phyloP scores from a whole-genome alignment of 148 eudicot genomes.

The Camellia granthamiana region DNA sequence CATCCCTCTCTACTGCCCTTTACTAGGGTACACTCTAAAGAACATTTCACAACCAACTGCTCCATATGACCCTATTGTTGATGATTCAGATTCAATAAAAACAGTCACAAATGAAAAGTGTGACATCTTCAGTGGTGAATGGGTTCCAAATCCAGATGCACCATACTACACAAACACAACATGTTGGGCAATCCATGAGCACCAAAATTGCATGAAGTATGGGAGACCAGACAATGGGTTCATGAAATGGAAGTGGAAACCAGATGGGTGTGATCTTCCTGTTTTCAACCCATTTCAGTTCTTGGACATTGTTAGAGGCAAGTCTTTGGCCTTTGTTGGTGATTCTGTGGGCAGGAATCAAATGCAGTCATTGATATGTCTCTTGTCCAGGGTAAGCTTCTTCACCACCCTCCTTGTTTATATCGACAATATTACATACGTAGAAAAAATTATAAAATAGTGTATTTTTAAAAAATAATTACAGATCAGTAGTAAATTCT shows the following conservation, averaged over 20 bases:
- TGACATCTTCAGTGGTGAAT: conserved; percentile 45
- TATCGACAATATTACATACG: too few species aligned
- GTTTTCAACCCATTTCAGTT: conserved; percentile 42
- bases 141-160: conserved; percentile 41
- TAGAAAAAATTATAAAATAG: too few species aligned
- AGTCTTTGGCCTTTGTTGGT: conserved; percentile 53
- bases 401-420: background rate
- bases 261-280: conserved; percentile 45
- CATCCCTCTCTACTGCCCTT: conserved; percentile 38
- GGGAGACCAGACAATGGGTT: conserved; percentile 43
- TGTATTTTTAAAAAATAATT: background rate
- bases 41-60: conserved; percentile 10
- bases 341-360: conserved; percentile 64
- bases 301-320: conserved; percentile 47
- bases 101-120: conserved; percentile 25
- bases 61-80: background rate
- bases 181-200: conserved; percentile 48
- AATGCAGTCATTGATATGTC: conserved; percentile 58
- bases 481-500: too few species aligned
- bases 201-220: conserved; percentile 53
- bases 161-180: conserved; percentile 51
- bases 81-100: background rate
- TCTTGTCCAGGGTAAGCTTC: conserved; percentile 42
- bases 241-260: conserved; percentile 58
- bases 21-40: conserved; percentile 8